Evolutionary conservation across 768 basidiomycete species (phyloP).

Genomic region (Naematelia encephala): DNA sequence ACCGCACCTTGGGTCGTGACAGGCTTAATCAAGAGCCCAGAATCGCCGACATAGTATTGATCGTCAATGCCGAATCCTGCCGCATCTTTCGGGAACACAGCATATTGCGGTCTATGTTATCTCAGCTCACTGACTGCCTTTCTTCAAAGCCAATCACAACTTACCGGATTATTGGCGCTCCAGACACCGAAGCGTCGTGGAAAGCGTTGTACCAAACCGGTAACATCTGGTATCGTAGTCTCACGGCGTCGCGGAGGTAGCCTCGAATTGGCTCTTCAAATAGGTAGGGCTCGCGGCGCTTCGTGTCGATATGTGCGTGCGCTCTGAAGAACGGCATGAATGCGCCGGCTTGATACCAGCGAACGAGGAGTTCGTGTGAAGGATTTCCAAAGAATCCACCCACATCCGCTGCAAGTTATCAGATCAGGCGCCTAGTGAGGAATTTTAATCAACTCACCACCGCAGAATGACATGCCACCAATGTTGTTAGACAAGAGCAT

Average conservation of each 20-base stretch:
- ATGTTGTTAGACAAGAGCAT: conserved; percentile 88
- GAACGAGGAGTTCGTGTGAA: conserved; percentile 83
- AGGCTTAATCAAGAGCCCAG: conserved; percentile 87
- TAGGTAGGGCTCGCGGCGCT: conserved; percentile 92
- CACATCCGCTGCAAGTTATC: conserved; percentile 70
- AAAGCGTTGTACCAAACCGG: conserved; percentile 98
- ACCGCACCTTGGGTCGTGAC: conserved; percentile 70
- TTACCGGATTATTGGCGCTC: conserved; percentile 77
- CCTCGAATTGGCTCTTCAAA: conserved; percentile 84
- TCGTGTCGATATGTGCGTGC: conserved; percentile 96
- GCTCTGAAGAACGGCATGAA: conserved; percentile 98
- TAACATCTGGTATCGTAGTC: conserved; percentile 78
- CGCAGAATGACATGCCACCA: conserved; percentile 84
- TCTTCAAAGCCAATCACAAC: conserved; percentile 18
- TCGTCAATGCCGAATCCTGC: conserved; percentile 85
- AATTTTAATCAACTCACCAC: too few relatives aligned
- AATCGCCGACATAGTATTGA: conserved; percentile 85
- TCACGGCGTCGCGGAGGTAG: conserved; percentile 71
- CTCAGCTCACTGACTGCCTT: background rate
- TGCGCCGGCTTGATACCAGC: conserved; percentile 95
- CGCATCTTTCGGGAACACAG: conserved; percentile 84
- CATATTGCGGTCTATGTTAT: conserved; percentile 78
- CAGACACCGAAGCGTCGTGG: conserved; percentile 75
- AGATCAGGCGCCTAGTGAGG: background rate
- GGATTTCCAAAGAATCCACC: conserved; percentile 99